Conservation (phyloP, 306 rosid genomes). For the Begonia fuchsioides region DNA sequence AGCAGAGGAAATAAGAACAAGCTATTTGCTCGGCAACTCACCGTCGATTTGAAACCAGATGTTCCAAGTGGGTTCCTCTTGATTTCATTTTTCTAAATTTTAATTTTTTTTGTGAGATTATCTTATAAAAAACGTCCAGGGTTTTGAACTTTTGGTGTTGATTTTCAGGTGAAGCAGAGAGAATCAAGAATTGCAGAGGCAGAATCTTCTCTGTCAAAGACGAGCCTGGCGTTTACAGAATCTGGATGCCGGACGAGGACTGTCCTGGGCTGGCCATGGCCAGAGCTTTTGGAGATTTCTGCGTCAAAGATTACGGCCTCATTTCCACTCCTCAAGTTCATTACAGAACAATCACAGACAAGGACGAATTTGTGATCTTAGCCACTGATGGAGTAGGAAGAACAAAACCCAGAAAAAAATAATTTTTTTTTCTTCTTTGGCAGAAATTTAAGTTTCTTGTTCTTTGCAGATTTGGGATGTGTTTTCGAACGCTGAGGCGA, state of each 20-base stretch:
- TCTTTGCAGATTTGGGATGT: slow-evolving; percentile 82
- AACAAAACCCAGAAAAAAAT: background rate
- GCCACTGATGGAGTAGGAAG: slow-evolving; percentile 82
- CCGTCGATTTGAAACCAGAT: slow-evolving; percentile 79
- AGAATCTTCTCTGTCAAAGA: slow-evolving; percentile 55
- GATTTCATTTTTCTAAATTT: no score
- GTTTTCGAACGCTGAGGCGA: slow-evolving; percentile 53
- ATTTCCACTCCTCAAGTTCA: slow-evolving; percentile 57
- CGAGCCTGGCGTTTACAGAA: slow-evolving; percentile 66
- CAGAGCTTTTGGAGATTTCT: slow-evolving; percentile 88
- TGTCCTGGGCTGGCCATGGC: slow-evolving; percentile 97
- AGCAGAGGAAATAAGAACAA: slow-evolving; percentile 48
- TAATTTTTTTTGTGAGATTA: no score
- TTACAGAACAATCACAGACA: slow-evolving; percentile 37
- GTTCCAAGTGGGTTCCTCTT: slow-evolving; percentile 43
- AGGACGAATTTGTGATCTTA: slow-evolving; percentile 67
- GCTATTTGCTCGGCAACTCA: slow-evolving; percentile 55
- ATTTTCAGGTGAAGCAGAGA: slow-evolving; percentile 71
- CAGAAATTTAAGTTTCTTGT: no score
- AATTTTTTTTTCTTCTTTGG: background rate
- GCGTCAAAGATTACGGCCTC: slow-evolving; percentile 84
- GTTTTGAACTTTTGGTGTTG: background rate
- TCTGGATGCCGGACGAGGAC: slow-evolving; percentile 94
- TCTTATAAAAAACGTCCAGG: no score
- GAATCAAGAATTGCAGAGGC: slow-evolving; percentile 53